A percentile compares a stretch with the other conserved stretches of the same genome.
These are phyloP conservation scores for Apiospora hydei DNA, from an alignment of 2,329 filamentous ascomycete species.

Conservation along the genomic window DNA sequence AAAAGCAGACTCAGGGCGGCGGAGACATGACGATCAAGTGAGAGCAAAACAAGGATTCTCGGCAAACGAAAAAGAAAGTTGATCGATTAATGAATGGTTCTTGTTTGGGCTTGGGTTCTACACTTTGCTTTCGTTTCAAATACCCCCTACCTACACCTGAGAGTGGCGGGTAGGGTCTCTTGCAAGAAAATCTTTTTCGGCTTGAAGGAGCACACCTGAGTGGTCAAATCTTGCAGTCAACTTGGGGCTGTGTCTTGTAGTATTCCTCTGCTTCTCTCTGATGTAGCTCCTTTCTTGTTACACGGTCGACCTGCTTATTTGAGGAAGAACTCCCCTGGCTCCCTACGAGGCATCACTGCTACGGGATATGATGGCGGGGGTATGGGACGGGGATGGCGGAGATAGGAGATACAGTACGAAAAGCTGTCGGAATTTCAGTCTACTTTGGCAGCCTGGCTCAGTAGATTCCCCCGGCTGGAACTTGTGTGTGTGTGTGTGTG, in stretches of 20 bases:
- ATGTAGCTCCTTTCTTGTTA: slow-evolving; percentile 4
- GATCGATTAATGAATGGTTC: slow-evolving; percentile 9
- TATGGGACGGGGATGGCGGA: slow-evolving; percentile 3
- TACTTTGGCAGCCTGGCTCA: not conserved
- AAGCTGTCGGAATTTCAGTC: not conserved
- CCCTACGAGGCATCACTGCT: not conserved
- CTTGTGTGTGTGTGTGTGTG: slow-evolving; percentile 18
- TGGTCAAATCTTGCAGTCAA: not conserved
- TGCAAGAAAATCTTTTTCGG: not conserved
- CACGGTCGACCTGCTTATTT: not conserved
- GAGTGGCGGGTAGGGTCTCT: slow-evolving; percentile 3
- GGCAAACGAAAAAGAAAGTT: slow-evolving; percentile 5
- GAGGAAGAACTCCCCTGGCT: not conserved
- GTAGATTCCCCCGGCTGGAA: not conserved
- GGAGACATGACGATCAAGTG: not conserved
- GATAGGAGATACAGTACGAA: not conserved
- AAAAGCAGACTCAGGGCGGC: not conserved
- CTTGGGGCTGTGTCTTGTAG: not conserved
- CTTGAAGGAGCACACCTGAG: not conserved
- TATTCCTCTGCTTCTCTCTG: slow-evolving; percentile 15
- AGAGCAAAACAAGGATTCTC: slow-evolving; percentile 5
- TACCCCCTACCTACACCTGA: not conserved
- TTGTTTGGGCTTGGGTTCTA: slow-evolving; percentile 10
- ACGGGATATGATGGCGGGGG: not conserved
- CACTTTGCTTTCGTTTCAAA: slow-evolving; percentile 18